Conservation (phyloP, 352 stramenopile genomes). For the Phytopythium vexans region DNA sequence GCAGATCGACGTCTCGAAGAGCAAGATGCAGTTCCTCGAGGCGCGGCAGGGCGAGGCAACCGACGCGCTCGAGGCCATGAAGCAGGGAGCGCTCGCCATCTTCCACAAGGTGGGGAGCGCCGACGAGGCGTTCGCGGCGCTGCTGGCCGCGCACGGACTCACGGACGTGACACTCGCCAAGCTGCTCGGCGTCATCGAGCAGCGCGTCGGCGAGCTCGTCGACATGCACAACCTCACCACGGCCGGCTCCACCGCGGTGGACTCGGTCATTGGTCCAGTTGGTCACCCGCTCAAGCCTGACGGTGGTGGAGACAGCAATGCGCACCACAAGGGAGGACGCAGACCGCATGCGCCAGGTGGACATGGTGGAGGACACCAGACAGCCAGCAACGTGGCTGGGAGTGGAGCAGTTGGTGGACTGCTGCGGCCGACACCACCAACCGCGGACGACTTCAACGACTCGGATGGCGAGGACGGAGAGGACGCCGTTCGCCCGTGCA, state of each 20-base stretch:
- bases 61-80: slow-evolving; percentile 69
- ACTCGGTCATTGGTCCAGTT: no score
- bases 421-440: slow-evolving; percentile 49
- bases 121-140: slow-evolving; percentile 71
- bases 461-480: slow-evolving; percentile 71
- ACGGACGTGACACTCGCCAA: slow-evolving; percentile 82
- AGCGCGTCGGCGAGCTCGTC: slow-evolving; percentile 81
- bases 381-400: not conserved
- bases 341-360: slow-evolving; percentile 8
- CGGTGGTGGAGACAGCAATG: slow-evolving; percentile 1
- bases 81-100: slow-evolving; percentile 64
- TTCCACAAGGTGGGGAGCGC: slow-evolving; percentile 80
- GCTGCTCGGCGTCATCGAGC: slow-evolving; percentile 80
- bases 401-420: slow-evolving; percentile 14
- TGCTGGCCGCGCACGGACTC: slow-evolving; percentile 62
- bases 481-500: slow-evolving; percentile 59
- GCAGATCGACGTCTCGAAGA: slow-evolving; percentile 83
- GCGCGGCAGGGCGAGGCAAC: slow-evolving; percentile 54
- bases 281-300: slow-evolving; percentile 12
- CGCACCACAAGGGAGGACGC: slow-evolving; percentile 29
- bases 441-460: slow-evolving; percentile 70
- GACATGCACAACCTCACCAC: slow-evolving; percentile 86
- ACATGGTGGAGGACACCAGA: slow-evolving; percentile 5
- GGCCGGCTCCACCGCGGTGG: slow-evolving; percentile 27
- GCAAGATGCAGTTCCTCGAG: slow-evolving; percentile 71